These are phyloP conservation scores for Lichtheimia hyalospora DNA, from an alignment of 371 early-diverging fungal species.

Conservation along the genomic window DNA sequence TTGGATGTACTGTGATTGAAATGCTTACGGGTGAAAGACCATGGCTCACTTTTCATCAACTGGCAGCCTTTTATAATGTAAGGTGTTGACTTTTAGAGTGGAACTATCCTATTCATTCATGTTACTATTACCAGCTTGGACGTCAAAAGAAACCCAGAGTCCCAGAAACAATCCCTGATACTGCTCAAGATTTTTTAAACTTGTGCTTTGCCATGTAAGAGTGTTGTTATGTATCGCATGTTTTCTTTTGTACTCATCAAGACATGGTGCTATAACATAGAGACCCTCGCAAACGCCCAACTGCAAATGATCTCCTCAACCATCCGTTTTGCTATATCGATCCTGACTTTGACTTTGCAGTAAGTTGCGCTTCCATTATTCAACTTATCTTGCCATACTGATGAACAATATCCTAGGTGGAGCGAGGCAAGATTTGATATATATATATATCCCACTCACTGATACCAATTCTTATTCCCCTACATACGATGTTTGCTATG, in stretches of 20 bases:
- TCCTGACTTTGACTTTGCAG: constrained; percentile 48
- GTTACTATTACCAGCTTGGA: constrained; percentile 8
- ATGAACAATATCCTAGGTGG: too few species aligned
- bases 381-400: too few species aligned
- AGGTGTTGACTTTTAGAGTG: neutral
- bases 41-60: constrained; percentile 80
- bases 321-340: constrained; percentile 51
- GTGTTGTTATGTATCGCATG: too few species aligned
- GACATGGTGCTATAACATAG: constrained; percentile 10
- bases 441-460: too few species aligned
- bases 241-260: too few species aligned
- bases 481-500: too few species aligned
- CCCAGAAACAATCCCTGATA: constrained; percentile 65
- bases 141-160: constrained; percentile 54
- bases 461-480: too few species aligned
- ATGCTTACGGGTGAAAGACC: constrained; percentile 95
- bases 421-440: too few species aligned
- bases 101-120: neutral
- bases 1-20: constrained; percentile 95
- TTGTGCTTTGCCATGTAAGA: constrained; percentile 66
- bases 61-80: constrained; percentile 79
- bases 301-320: constrained; percentile 59
- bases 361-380: neutral
- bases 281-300: constrained; percentile 67
- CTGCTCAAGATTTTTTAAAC: constrained; percentile 63